A percentile compares a stretch with the other conserved stretches of the same genome.
Conservation (phyloP, 2,329 filamentous ascomycete genomes). For the Clarireedia monteithiana region DNA sequence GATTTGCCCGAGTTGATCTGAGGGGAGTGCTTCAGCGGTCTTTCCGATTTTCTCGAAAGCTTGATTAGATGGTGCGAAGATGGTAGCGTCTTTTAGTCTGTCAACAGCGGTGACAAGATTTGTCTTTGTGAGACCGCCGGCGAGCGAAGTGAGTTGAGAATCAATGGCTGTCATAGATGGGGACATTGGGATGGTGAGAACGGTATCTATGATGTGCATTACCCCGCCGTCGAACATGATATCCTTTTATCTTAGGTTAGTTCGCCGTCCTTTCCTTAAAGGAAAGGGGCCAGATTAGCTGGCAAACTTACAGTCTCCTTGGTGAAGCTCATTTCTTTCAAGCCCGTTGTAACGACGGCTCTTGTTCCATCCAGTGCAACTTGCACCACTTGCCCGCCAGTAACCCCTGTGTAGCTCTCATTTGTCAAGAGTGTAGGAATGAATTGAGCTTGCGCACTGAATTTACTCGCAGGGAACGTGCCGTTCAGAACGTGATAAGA, state of each 20-base stretch:
- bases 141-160: conserved; percentile 33
- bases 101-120: conserved; percentile 31
- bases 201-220: conserved; percentile 44
- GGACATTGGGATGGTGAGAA: conserved; percentile 39
- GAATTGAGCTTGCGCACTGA: conserved; percentile 33
- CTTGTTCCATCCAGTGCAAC: conserved; percentile 6
- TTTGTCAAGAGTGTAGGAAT: conserved; percentile 37
- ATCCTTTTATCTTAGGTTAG: conserved; percentile 29
- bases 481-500: conserved; percentile 31
- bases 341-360: conserved; percentile 3
- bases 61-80: conserved; percentile 30
- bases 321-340: conserved; percentile 22
- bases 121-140: conserved; percentile 29
- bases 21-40: conserved; percentile 26
- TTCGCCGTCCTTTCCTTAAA: conserved; percentile 28
- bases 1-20: conserved; percentile 24
- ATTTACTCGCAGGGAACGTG: conserved; percentile 20
- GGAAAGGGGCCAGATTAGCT: conserved; percentile 13
- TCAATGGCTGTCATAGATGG: conserved; percentile 31
- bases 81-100: conserved; percentile 43
- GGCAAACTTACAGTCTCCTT: conserved; percentile 36
- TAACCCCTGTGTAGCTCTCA: conserved; percentile 39
- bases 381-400: conserved; percentile 39
- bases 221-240: conserved; percentile 41
- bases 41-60: conserved; percentile 32